A percentile compares a stretch with the other conserved stretches of the same genome.
These are phyloP conservation scores for Aureobasidium sp. DNA, from an alignment of 2,329 filamentous ascomycete species.

Conservation along the genomic window DNA sequence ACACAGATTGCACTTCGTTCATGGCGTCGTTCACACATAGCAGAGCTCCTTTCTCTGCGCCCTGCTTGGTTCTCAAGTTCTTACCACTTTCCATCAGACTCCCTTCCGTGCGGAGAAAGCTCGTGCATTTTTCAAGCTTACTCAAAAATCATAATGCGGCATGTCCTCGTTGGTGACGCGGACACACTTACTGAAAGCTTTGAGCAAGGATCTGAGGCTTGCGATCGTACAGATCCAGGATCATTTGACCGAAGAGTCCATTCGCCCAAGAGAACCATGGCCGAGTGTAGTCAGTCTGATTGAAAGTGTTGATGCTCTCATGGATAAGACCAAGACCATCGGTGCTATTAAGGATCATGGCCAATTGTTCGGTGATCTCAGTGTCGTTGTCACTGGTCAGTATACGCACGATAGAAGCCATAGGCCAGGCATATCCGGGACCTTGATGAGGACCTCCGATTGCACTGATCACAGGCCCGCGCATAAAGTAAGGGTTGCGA, in stretches of 20 bases:
- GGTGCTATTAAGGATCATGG: slow-evolving; percentile 41
- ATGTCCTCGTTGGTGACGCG: not conserved
- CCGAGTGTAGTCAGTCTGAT: slow-evolving; percentile 40
- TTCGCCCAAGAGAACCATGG: slow-evolving; percentile 50
- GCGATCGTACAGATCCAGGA: slow-evolving; percentile 39
- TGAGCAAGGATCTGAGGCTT: slow-evolving; percentile 37
- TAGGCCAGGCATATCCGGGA: slow-evolving; percentile 44
- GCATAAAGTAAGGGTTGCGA: slow-evolving; percentile 45
- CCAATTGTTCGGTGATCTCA: slow-evolving; percentile 40
- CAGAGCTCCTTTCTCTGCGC: too few species aligned
- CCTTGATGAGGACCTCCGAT: slow-evolving; percentile 45
- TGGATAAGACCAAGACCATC: slow-evolving; percentile 45
- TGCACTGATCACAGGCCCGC: slow-evolving; percentile 41
- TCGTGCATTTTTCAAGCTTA: not conserved
- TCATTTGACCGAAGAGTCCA: slow-evolving; percentile 45
- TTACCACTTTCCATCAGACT: not conserved
- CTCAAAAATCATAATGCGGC: not conserved
- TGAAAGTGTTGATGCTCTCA: slow-evolving; percentile 46
- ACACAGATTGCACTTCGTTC: not conserved
- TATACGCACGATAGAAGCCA: slow-evolving; percentile 46
- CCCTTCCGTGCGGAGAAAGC: not conserved
- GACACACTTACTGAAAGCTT: slow-evolving; percentile 34
- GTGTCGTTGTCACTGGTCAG: slow-evolving; percentile 42
- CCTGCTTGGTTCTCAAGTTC: too few species aligned
- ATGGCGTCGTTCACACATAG: not conserved